Evolutionary conservation across 2,329 filamentous ascomycete species (phyloP).

Genomic region (Tricladium varicosporioides): DNA sequence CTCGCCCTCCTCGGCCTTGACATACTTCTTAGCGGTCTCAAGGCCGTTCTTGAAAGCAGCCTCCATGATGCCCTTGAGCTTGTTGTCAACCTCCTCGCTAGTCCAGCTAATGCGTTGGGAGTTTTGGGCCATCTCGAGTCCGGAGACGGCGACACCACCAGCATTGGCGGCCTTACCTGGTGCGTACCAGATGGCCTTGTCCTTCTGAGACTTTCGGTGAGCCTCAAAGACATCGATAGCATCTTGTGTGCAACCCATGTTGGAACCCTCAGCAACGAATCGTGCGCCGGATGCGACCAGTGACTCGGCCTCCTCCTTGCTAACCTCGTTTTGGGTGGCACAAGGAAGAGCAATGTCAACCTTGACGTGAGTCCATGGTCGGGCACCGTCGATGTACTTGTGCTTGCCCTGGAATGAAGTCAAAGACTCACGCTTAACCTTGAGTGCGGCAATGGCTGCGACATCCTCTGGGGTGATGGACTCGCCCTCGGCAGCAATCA

Average conservation of each 20-base stretch:
- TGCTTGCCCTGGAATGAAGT: conserved; percentile 71
- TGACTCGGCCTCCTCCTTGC: conserved; percentile 80
- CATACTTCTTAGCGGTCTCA: conserved; percentile 85
- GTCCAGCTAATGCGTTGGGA: conserved; percentile 84
- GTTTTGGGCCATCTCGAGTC: conserved; percentile 99
- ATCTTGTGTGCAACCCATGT: conserved; percentile 98
- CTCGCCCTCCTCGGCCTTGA: conserved; percentile 74
- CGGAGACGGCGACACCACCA: conserved; percentile 94
- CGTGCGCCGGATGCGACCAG: conserved; percentile 74
- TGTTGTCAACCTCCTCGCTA: conserved; percentile 82
- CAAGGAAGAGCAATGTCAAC: conserved; percentile 90
- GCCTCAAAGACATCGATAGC: conserved; percentile 93
- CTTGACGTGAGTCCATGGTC: conserved; percentile 88
- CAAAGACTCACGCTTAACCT: conserved; percentile 82
- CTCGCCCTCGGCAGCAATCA: conserved; percentile 70
- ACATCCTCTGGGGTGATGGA: conserved; percentile 80
- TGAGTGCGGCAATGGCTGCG: conserved; percentile 75
- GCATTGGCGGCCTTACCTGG: conserved; percentile 97
- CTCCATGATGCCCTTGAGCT: conserved; percentile 95
- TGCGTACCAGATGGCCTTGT: conserved; percentile 83
- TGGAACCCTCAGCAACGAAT: conserved; percentile 94
- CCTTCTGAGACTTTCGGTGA: conserved; percentile 67
- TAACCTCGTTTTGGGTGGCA: conserved; percentile 98
- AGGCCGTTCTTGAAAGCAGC: conserved; percentile 87
- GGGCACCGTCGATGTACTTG: conserved; percentile 82